Percentiles rank a stretch among this genome's conserved stretches.
phyloP scores from a whole-genome alignment of 805 yeast genomes.

The Wickerhamiella slavikovae region DNA sequence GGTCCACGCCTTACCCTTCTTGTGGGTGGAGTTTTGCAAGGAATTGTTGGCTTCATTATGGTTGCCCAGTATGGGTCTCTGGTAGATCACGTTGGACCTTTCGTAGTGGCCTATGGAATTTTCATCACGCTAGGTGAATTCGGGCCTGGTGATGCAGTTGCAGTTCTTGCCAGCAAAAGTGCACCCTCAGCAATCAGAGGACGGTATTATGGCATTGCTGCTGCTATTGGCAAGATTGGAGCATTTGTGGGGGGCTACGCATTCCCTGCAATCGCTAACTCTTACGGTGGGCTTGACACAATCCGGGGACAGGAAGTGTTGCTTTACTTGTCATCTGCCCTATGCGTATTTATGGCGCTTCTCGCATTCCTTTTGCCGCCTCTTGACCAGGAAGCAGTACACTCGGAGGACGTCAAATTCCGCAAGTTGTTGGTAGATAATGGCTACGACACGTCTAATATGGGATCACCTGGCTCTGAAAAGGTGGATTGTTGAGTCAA shows the following conservation, averaged over 20 bases:
- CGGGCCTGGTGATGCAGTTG: conserved; percentile 87
- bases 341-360: conserved; percentile 52
- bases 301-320: conserved; percentile 49
- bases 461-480: too few species aligned
- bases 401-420: conserved; percentile 56
- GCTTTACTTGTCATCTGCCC: conserved; percentile 60
- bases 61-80: conserved; percentile 45
- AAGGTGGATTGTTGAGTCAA: too few species aligned
- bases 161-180: conserved; percentile 70
- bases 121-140: conserved; percentile 78
- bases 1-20: conserved; percentile 77
- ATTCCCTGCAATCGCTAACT: conserved; percentile 58
- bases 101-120: conserved; percentile 74
- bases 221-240: conserved; percentile 81
- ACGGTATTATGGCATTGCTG: conserved; percentile 75
- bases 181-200: conserved; percentile 79
- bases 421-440: conserved; percentile 42
- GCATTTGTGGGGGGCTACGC: conserved; percentile 81
- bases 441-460: conserved; percentile 46
- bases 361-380: conserved; percentile 58
- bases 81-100: conserved; percentile 45
- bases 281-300: conserved; percentile 29
- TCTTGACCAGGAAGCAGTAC: conserved; percentile 66
- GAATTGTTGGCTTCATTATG: conserved; percentile 64
- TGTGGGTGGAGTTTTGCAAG: conserved; percentile 52